Evolutionary conservation across 1,139 yeast species (phyloP).

Genomic region (Geotrichum phurueaensis): DNA sequence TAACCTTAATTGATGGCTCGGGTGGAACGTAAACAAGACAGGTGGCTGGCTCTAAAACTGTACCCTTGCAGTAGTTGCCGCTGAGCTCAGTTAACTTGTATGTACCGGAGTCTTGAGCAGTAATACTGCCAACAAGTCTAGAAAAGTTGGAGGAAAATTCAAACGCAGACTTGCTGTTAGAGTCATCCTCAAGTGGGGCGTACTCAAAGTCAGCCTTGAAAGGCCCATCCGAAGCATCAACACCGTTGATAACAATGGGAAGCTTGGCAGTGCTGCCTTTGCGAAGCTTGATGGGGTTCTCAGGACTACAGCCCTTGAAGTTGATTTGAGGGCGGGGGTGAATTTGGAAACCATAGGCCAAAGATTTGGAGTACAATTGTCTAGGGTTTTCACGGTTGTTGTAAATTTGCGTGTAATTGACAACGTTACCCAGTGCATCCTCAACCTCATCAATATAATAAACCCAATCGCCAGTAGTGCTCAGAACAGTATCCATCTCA

Average conservation of each 20-base stretch:
- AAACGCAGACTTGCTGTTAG: conserved; percentile 8
- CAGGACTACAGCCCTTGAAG: conserved; percentile 35
- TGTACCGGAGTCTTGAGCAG: conserved; percentile 53
- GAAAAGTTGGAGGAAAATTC: conserved; percentile 25
- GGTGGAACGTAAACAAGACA: conserved; percentile 45
- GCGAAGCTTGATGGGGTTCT: conserved; percentile 33
- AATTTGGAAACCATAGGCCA: conserved; percentile 50
- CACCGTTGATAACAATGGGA: conserved; percentile 23
- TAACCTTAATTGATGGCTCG: conserved; percentile 41
- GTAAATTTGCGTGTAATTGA: conserved; percentile 43
- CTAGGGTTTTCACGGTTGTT: conserved; percentile 32
- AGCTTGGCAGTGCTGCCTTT: conserved; percentile 28
- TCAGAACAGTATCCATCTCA: conserved; percentile 45
- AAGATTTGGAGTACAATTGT: conserved; percentile 21
- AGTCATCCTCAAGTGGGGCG: conserved; percentile 21
- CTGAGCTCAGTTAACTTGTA: conserved; percentile 50
- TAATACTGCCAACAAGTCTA: conserved; percentile 33
- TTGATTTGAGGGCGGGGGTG: conserved; percentile 55
- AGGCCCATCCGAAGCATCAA: conserved; percentile 32
- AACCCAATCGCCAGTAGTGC: conserved; percentile 52
- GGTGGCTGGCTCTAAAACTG: conserved; percentile 43
- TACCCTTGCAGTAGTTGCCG: conserved; percentile 63
- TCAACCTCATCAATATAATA: conserved; percentile 61
- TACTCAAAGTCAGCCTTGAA: conserved; percentile 29
- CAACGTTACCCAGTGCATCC: conserved; percentile 70